Evolutionary conservation across 2,329 filamentous ascomycete genomes (phyloP), one percentile per base, ranked within the genome.

Genomic region (Hypoxylon sp.): DNA sequence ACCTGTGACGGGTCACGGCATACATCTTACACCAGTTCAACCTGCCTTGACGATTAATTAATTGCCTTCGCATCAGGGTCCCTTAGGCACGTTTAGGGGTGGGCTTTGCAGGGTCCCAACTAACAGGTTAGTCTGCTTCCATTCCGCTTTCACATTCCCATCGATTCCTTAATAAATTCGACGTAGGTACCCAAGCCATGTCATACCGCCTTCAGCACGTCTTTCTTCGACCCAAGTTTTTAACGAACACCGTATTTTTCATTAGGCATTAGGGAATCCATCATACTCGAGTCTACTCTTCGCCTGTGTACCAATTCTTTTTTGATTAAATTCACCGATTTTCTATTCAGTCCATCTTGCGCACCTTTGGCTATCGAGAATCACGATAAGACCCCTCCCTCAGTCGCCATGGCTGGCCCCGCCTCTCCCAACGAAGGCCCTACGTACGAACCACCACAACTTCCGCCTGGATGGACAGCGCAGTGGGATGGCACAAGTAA

Each of bases 401-500:
- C 57, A 58, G 58, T 63, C 60, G 54, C 50, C 29, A 84, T 84
- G 81, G 75, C 80, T 65, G 81, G 81, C 63, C 76, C 81, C 65
- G 75, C 76, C 62, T 83, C 81, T 60, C 81, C 82, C 57, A 76
- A 78, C 70, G 79, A 82, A 65, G 82, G 81, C 64, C 82, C 82
- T 60, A 80, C 79, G 64, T 83, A 76, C 61, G 64, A 66, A 48
- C 84, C 84, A 58, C 84, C 84, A 36, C 73, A 75, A 35, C 77
- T 87, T 42, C 84, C 84, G 38, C 72, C 81, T 8, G 84, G 84
- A 64, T 88, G 84, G 84, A 87, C 87, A 64, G 83, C 84, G 51
- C 84, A 88, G 72, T 88, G 84, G 84, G 84, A 88, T 66, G 80
- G 78, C 56, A 67, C 76, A 48, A 83, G 78, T 69, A 80, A 76